Base-by-base conservation (phyloP, 345 rosid genomes). In the Citrus australasica region DNA sequence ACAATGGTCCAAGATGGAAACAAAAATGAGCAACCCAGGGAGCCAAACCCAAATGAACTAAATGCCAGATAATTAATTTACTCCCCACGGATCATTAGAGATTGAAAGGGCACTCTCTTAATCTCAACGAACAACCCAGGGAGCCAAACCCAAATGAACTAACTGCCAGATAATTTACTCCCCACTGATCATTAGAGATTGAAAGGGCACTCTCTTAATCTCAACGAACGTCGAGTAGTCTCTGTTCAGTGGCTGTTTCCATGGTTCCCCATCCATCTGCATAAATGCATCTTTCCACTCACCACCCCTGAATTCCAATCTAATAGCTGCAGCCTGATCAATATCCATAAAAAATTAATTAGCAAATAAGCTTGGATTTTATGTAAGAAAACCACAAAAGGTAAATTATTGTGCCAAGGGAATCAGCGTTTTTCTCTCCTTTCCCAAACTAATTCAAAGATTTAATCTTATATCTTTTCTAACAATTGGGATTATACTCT, bases 251-350 rank as follows among this genome's bases (percentile, higher is more conserved):
- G 90, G 94, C 56, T 94, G 98, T 78, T 91, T 97, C 98, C 99
- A 93, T 7, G 98, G 99, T 80, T 97, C 98, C 8, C 98, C 99
- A 69, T 97, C 99, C 97, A 96, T 94, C 89, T 94, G 99, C 98
- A 97, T 86, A 82, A 79, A 97, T 32, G 93, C 95, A 60, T 93
- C 86, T 80, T 78, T 87, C 97, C 99, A 89, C 74, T 92, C 98
- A 62, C 98, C 95, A 2, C 99, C 96, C 71, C 98, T 88, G 65
- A 97, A 74, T 85, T 94, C 98, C 67, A 97, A 76, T 82, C 98
- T 83, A 65, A 97, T 89, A 2, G 98, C 93, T 2, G 98, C 91
- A 58, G 97, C 98, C 98, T 97, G 86, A 35, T 78, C 63, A 40
- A 40, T 14, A 73, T 56, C 37, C 46, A 9, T 1, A 79, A 28